Evolutionary conservation across 495 filamentous ascomycete species (phyloP), one percentile per base, ranked within the genome.

Genomic region (Xylaria grammica): DNA sequence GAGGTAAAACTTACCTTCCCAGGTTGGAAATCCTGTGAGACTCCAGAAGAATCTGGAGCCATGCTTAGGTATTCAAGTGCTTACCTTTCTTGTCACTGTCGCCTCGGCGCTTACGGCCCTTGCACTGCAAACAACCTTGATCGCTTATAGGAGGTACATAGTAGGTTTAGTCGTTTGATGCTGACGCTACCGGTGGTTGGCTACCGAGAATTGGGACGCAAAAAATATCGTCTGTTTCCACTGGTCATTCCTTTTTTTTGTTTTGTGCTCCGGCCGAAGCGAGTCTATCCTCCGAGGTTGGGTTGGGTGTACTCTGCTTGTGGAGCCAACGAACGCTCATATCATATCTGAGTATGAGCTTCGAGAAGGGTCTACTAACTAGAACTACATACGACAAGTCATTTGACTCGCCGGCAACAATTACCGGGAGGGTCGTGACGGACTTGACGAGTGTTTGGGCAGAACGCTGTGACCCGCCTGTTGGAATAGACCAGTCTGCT

Each of bases 71-170:
- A 19, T 29, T 15, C 49, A 42, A 63, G 42, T 38, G 48, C 42
- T 63, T 56, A 36, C 50, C 53, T n/a, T 29, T 46, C 19, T 3
- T 42, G 53, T 48, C 29, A 24, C 44, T 30, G 44, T 54, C 45
- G 30, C 29, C 44, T 64, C 53, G 34, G 52, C 62, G 51, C 50
- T 55, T 56, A 58, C 44, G 42, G 42, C 52, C 49, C 36, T 62
- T 54, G 46, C 49, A 34, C 49, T 45, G 49, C 24, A 50, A 4
- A 8, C 15, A 9, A 50, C 34, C 48, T 54, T 26, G 34, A 53
- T 30, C 34, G 15, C 60, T 32, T 26, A 29, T 20, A 10, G 30
- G 27, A 24, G 56, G 29, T 36, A 60, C 5, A 48, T 3, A 17
- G 8, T 6, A 17, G 8, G 40, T 22, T 7, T 29, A n/a, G 48